These are phyloP conservation scores for slime mould (Dictyostelium discoideum) DNA, from an alignment of 78 protist species.

Conservation along the genomic window DNA sequence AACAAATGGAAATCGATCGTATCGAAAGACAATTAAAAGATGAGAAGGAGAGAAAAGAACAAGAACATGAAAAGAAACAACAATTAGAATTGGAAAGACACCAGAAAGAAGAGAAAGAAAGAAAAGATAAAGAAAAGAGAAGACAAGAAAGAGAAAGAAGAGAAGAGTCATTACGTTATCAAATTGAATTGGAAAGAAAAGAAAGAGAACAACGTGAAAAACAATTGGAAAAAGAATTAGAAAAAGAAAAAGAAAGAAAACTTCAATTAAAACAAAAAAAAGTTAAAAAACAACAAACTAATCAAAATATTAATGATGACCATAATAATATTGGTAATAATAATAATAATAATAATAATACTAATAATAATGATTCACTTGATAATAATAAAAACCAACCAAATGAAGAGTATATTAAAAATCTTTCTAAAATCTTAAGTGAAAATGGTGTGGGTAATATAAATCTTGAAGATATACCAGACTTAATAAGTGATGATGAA, in stretches of 20 bases:
- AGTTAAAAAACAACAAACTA: not conserved
- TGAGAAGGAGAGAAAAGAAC: slow-evolving; percentile 43
- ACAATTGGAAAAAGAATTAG: not conserved
- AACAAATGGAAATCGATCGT: slow-evolving; percentile 10
- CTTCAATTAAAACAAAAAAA: not conserved
- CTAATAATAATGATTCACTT: not conserved
- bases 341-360: not conserved
- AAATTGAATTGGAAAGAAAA: slow-evolving; percentile 33
- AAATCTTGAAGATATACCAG: slow-evolving; percentile 34
- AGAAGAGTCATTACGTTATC: slow-evolving; percentile 27
- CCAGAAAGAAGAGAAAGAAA: slow-evolving; percentile 9
- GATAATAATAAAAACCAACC: not conserved
- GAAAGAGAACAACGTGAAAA: slow-evolving; percentile 39
- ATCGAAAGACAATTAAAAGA: not conserved
- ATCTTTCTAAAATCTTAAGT: not conserved
- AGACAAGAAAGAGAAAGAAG: slow-evolving; percentile 35
- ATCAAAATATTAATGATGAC: not conserved
- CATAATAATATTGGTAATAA: not conserved
- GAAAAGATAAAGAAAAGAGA: slow-evolving; percentile 45
- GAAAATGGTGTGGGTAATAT: not conserved
- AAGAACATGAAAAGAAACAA: not conserved
- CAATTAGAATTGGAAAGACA: not conserved
- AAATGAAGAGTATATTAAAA: not conserved
- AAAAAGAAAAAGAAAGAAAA: slow-evolving; percentile 32
- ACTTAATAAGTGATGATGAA: slow-evolving; percentile 37